These are phyloP conservation scores for Yamadazyma philogaea DNA, from an alignment of 805 yeast genomes.

Conservation along the genomic window DNA sequence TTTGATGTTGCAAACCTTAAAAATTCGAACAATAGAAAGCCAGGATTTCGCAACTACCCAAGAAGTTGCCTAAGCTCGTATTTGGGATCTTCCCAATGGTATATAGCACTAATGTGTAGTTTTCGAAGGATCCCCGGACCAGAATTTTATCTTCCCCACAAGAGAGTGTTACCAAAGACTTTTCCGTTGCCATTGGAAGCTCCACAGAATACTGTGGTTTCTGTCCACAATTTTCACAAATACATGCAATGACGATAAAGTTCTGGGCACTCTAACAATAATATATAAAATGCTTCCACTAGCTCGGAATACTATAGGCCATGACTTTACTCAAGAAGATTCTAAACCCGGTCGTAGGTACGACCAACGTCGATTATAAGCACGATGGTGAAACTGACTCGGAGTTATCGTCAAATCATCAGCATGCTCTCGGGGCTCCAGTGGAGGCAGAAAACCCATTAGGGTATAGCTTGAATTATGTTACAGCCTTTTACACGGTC, in stretches of 20 bases:
- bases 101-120: no score
- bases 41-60: no score
- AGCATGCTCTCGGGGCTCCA: slow-evolving; percentile 36
- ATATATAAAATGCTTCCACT: background rate
- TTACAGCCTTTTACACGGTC: slow-evolving; percentile 59
- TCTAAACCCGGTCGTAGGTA: background rate
- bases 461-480: slow-evolving; percentile 44
- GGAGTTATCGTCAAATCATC: slow-evolving; percentile 8
- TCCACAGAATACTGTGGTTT: no score
- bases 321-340: background rate
- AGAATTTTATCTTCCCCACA: no score
- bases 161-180: no score
- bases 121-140: no score
- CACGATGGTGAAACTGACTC: slow-evolving; percentile 4
- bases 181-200: no score
- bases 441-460: slow-evolving; percentile 37
- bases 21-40: no score
- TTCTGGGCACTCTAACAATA: background rate
- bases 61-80: no score
- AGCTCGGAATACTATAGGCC: no score
- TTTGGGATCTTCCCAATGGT: no score
- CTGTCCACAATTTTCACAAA: background rate
- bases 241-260: background rate
- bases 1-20: no score
- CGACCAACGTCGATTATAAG: background rate